Evolutionary conservation across 192 early-diverging fungal genomes (phyloP), one percentile per base, ranked within the genome.

Genomic region (Piromyces finnis): DNA sequence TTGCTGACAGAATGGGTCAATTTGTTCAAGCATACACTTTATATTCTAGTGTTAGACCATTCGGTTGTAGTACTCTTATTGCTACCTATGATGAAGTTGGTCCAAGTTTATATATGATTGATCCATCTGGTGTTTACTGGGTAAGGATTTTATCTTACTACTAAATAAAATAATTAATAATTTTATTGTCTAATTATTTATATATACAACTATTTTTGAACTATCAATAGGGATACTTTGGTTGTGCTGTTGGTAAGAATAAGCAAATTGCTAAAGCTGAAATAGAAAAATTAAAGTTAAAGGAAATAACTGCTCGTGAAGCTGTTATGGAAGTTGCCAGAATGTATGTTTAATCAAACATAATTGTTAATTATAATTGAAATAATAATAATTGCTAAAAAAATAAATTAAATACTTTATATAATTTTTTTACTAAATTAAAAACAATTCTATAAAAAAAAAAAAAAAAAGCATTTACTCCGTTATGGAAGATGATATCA

Each of bases 181-280:
- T n/a, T n/a, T n/a, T n/a, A n/a, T n/a, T n/a, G n/a, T n/a, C n/a
- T n/a, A n/a, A n/a, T n/a, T n/a, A n/a, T n/a, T n/a, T n/a, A n/a
- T n/a, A n/a, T n/a, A n/a, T n/a, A n/a, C n/a, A n/a, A n/a, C n/a
- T n/a, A n/a, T n/a, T n/a, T n/a, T n/a, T n/a, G n/a, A n/a, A n/a
- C n/a, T n/a, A n/a, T n/a, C n/a, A n/a, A n/a, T 83, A 94, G 92
- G 97, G 97, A n/a, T 98, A 97, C 85, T 92, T 92, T 83, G 98
- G 93, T 26, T 94, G 92, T 83, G 98, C 97, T 30, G 89, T 94
- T 79, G 98, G 98, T 82, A 99, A 99, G 87, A 97, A 97, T 79
- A 93, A 94, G 82, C 94, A 95, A 83, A 93, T 94, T 27, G 98
- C 97, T 79, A 98, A 97, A 87, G 97, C 98, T n/a, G 98, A 98